phyloP scores from a whole-genome alignment of 768 basidiomycete species.

The Russula emetica region DNA sequence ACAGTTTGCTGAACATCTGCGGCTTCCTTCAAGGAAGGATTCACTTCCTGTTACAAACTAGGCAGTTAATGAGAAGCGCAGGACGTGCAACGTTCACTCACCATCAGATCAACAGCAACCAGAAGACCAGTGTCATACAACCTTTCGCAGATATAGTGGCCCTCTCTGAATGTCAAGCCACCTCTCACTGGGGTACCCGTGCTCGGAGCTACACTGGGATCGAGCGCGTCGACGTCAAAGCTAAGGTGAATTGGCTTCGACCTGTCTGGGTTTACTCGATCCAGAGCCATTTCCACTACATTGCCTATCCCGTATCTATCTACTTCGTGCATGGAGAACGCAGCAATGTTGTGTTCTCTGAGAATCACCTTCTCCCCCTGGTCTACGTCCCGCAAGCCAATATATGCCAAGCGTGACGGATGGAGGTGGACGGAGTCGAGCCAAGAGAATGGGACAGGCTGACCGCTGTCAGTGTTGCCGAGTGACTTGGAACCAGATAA shows the following conservation, averaged over 20 bases:
- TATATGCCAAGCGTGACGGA: conserved; percentile 84
- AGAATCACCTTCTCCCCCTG: conserved; percentile 83
- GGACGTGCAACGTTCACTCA: conserved; percentile 34
- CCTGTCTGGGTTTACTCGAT: conserved; percentile 84
- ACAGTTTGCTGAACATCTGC: conserved; percentile 81
- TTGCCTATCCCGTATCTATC: conserved; percentile 85
- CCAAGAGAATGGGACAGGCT: conserved; percentile 44
- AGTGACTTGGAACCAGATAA: conserved; percentile 20
- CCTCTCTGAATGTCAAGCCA: conserved; percentile 93
- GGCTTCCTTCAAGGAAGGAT: conserved; percentile 82
- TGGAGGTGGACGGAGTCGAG: conserved; percentile 56
- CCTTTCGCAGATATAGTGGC: conserved; percentile 96
- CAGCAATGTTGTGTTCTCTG: conserved; percentile 73
- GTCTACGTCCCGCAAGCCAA: conserved; percentile 93
- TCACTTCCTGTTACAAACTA: conserved; percentile 68
- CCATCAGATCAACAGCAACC: conserved; percentile 93
- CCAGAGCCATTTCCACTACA: conserved; percentile 94
- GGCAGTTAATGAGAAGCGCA: conserved; percentile 10
- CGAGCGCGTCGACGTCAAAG: conserved; percentile 94
- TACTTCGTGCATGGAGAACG: conserved; percentile 61
- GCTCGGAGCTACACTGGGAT: conserved; percentile 93
- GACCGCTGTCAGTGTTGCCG: background rate
- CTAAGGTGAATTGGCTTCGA: conserved; percentile 88
- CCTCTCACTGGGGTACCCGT: conserved; percentile 94
- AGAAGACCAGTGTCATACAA: conserved; percentile 89